These are phyloP conservation scores for Stachybotrys chlorohalonatus DNA, from an alignment of 2,329 filamentous ascomycete species.

Conservation along the genomic window DNA sequence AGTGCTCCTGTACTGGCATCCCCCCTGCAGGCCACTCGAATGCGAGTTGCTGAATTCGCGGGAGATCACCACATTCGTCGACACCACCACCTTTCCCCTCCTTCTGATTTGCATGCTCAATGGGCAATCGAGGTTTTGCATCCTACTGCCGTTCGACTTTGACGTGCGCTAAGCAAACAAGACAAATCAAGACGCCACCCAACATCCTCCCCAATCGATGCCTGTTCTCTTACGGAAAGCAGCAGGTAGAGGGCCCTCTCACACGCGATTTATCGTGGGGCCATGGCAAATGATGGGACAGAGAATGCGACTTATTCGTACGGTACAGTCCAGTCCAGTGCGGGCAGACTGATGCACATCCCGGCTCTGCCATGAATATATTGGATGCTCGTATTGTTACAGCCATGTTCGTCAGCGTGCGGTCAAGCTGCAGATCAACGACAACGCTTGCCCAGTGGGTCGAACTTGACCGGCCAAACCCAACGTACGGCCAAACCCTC, in stretches of 20 bases:
- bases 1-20: neutral
- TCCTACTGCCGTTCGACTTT: neutral
- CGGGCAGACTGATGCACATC: no score
- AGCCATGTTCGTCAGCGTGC: neutral
- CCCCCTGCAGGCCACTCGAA: neutral
- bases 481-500: neutral
- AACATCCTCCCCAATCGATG: no score
- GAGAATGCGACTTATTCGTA: no score
- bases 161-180: neutral
- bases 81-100: neutral
- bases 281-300: no score
- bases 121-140: neutral
- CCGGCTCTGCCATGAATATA: no score
- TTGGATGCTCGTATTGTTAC: neutral
- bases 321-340: no score
- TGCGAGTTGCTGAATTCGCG: neutral
- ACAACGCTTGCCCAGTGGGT: neutral
- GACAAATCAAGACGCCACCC: no score
- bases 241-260: no score
- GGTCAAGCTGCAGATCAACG: neutral
- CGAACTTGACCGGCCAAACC: neutral
- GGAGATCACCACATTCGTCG: neutral
- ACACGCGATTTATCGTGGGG: no score
- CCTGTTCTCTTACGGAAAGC: no score
- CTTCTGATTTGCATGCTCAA: neutral